These are phyloP conservation scores for Hsuehochloa calcarea DNA, from an alignment of 176 grass and related monocot species.

Conservation along the genomic window DNA sequence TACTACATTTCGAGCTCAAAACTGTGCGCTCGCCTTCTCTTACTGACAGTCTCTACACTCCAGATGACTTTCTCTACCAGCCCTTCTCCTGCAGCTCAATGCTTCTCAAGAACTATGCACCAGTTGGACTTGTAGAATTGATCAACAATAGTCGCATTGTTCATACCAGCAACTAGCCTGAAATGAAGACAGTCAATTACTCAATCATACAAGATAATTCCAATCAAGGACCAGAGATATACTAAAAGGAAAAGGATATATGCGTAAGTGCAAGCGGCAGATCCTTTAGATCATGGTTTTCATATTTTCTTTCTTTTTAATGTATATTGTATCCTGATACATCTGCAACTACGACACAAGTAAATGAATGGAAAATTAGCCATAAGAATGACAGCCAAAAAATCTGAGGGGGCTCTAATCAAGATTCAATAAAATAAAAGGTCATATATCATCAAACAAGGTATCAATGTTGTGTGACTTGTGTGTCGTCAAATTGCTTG, in stretches of 20 bases:
- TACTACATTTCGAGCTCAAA: slow-evolving; percentile 28
- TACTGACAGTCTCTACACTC: neutral
- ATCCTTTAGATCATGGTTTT: neutral
- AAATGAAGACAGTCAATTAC: slow-evolving; percentile 18
- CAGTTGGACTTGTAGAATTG: slow-evolving; percentile 98
- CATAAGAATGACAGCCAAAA: neutral
- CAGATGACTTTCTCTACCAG: neutral
- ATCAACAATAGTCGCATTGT: slow-evolving; percentile 60
- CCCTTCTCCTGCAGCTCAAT: slow-evolving; percentile 25
- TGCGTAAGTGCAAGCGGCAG: neutral
- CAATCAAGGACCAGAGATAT: neutral
- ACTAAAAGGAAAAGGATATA: slow-evolving; percentile 30
- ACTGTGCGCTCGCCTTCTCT: neutral
- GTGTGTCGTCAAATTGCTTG: neutral
- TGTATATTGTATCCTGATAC: neutral
- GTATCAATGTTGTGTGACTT: neutral
- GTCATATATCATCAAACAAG: neutral
- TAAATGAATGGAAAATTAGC: slow-evolving; percentile 1
- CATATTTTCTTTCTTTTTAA: neutral
- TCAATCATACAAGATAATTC: slow-evolving; percentile 20
- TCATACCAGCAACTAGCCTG: slow-evolving; percentile 83
- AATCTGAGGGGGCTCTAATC: neutral
- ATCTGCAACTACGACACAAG: neutral
- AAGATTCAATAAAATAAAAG: neutral
- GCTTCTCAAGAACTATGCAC: slow-evolving; percentile 94